Conservation (phyloP, 192 early-diverging fungal species). For the Linnemannia schmuckeri region DNA sequence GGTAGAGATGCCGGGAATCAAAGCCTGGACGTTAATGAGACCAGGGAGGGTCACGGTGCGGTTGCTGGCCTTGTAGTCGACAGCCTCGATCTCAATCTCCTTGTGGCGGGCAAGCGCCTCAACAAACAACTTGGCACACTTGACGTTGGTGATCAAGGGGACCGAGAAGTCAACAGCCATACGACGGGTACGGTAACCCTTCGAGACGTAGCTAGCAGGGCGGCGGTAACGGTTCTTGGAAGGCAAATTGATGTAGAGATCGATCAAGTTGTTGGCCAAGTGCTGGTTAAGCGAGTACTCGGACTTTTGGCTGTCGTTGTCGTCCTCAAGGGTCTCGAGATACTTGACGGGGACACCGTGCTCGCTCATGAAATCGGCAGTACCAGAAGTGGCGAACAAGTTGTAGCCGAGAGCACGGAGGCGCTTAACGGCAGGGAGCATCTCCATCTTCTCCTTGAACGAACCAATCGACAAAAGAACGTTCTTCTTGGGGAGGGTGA, state of each 20-base stretch:
- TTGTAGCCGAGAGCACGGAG: constrained; percentile 89
- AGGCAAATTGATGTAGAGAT: constrained; percentile 99
- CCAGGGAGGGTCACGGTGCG: constrained; percentile 88
- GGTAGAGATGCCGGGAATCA: constrained; percentile 67
- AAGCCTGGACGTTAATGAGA: constrained; percentile 85
- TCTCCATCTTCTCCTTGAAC: constrained; percentile 98
- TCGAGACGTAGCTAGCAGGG: constrained; percentile 94
- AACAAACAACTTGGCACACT: constrained; percentile 98
- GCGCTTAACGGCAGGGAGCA: constrained; percentile 89
- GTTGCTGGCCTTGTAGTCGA: constrained; percentile 95
- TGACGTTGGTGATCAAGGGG: constrained; percentile 98
- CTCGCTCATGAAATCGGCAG: constrained; percentile 96
- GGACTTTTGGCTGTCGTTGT: constrained; percentile 69
- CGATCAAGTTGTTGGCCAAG: constrained; percentile 96
- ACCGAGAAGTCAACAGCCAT: constrained; percentile 98
- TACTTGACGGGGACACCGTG: constrained; percentile 94
- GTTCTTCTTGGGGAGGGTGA: constrained; percentile 95
- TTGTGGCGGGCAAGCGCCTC: constrained; percentile 90
- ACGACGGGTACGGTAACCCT: constrained; percentile 94
- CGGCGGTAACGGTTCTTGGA: constrained; percentile 97
- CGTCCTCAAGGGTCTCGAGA: constrained; percentile 83
- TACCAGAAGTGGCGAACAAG: constrained; percentile 96
- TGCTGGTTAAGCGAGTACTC: constrained; percentile 97
- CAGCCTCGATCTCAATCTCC: constrained; percentile 78
- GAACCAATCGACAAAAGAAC: constrained; percentile 96